Evolutionary conservation across 2,329 filamentous ascomycete genomes (phyloP).

Genomic region (Claviceps paspali): DNA sequence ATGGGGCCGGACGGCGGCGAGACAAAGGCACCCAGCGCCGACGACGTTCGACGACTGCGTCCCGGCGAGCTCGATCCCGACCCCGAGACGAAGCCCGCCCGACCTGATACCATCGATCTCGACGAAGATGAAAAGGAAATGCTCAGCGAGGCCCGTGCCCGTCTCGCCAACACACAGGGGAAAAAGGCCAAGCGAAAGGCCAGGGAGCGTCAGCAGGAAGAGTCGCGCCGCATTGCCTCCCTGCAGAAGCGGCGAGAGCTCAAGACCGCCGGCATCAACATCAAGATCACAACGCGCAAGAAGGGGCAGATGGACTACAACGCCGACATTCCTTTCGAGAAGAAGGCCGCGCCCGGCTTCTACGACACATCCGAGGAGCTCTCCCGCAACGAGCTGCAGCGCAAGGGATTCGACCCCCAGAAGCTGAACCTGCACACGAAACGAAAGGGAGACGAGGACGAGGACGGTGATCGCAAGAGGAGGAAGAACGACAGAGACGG

Average conservation of each 20-base stretch:
- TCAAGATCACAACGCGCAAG: conserved; percentile 84
- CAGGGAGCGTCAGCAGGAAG: conserved; percentile 85
- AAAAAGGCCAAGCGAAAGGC: conserved; percentile 99
- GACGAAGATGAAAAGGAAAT: conserved; percentile 99
- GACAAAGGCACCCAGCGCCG: conserved; percentile 72
- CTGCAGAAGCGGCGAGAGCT: conserved; percentile 92
- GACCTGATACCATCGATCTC: conserved; percentile 92
- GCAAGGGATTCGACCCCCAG: conserved; percentile 75
- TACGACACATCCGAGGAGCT: conserved; percentile 85
- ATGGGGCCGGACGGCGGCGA: conserved; percentile 79
- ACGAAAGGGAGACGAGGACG: conserved; percentile 86
- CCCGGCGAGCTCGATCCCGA: conserved; percentile 96
- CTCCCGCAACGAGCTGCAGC: conserved; percentile 64
- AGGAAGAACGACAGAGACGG: conserved; percentile 78
- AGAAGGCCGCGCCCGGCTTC: conserved; percentile 74
- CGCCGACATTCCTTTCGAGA: conserved; percentile 95
- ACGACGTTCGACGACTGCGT: conserved; percentile 76
- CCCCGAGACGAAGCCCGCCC: conserved; percentile 86
- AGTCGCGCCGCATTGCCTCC: conserved; percentile 76
- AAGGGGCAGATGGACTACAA: conserved; percentile 99
- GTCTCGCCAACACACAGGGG: conserved; percentile 92
- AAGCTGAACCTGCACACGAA: conserved; percentile 87
- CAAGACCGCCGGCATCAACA: conserved; percentile 95
- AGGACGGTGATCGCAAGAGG: conserved; percentile 65
- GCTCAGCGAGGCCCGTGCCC: conserved; percentile 91